These are phyloP conservation scores for Paraurostyla sp. DNA, from an alignment of 73 alveolate species.

Conservation along the genomic window DNA sequence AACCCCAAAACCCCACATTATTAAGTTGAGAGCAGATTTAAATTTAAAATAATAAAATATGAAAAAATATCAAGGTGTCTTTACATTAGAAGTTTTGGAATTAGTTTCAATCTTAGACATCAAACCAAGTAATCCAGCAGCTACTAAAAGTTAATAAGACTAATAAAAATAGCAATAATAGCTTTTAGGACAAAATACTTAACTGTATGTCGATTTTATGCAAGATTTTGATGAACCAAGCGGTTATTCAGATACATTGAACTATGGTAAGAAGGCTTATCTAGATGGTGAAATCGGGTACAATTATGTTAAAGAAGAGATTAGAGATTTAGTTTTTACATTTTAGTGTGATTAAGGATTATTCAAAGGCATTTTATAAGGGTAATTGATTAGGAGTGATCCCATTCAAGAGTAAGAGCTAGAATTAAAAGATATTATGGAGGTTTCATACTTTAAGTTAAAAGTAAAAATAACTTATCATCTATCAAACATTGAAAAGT, in stretches of 20 bases:
- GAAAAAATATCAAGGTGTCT: neutral
- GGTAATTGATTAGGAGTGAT: neutral
- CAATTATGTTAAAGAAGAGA: neutral
- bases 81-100: neutral
- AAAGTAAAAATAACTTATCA: neutral
- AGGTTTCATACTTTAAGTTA: neutral
- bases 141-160: neutral
- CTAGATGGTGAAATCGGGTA: neutral
- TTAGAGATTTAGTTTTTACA: constrained; percentile 9
- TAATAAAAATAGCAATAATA: neutral
- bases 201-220: neutral
- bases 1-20: neutral
- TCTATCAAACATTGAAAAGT: neutral
- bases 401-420: neutral
- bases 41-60: neutral
- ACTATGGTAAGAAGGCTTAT: neutral
- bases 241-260: constrained; percentile 7
- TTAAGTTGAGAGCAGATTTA: too few relatives aligned
- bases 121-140: neutral
- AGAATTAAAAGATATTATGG: neutral
- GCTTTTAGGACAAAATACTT: neutral
- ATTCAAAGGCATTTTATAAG: neutral
- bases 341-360: constrained; percentile 19
- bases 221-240: neutral
- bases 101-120: neutral